These are phyloP conservation scores for Emmonsiellopsis sp. DNA, from an alignment of 2,329 filamentous ascomycete species.

Conservation along the genomic window DNA sequence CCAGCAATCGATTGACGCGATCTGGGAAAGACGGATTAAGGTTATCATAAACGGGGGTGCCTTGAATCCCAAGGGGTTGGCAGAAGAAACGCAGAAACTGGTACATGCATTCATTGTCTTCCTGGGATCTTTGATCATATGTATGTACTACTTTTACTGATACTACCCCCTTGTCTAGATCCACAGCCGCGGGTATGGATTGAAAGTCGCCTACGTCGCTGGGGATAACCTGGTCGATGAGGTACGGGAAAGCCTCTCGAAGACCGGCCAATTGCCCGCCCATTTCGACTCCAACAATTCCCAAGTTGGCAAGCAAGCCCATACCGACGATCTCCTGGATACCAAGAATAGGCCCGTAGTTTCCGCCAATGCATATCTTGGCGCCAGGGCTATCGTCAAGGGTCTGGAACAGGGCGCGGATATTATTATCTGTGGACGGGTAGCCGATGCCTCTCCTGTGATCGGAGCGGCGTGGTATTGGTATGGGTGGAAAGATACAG, in stretches of 20 bases:
- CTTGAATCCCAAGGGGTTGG: constrained; percentile 44
- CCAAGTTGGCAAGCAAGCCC: constrained; percentile 23
- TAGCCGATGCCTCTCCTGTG: constrained; percentile 42
- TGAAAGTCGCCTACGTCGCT: constrained; percentile 37
- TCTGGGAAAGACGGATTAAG: constrained; percentile 42
- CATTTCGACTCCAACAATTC: constrained; percentile 35
- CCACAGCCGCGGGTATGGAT: constrained; percentile 21
- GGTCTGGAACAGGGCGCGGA: constrained; percentile 36
- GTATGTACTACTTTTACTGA: background rate
- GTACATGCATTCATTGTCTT: constrained; percentile 15
- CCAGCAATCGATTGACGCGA: constrained; percentile 35
- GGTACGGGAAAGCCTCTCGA: constrained; percentile 24
- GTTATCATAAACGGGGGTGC: constrained; percentile 49
- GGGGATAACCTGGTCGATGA: constrained; percentile 36
- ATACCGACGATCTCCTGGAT: constrained; percentile 30
- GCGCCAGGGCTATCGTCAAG: constrained; percentile 39
- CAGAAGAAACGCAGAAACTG: constrained; percentile 35
- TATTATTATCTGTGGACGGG: constrained; percentile 42
- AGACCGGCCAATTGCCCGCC: constrained; percentile 22
- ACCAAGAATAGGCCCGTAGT: constrained; percentile 29
- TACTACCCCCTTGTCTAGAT: constrained; percentile 15
- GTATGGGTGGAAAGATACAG: constrained; percentile 41
- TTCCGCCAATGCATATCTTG: constrained; percentile 45
- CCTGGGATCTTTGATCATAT: background rate
- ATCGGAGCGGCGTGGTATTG: constrained; percentile 50